phyloP scores from a whole-genome alignment of 2,329 filamentous ascomycete genomes.

The Fusarium irregulare region DNA sequence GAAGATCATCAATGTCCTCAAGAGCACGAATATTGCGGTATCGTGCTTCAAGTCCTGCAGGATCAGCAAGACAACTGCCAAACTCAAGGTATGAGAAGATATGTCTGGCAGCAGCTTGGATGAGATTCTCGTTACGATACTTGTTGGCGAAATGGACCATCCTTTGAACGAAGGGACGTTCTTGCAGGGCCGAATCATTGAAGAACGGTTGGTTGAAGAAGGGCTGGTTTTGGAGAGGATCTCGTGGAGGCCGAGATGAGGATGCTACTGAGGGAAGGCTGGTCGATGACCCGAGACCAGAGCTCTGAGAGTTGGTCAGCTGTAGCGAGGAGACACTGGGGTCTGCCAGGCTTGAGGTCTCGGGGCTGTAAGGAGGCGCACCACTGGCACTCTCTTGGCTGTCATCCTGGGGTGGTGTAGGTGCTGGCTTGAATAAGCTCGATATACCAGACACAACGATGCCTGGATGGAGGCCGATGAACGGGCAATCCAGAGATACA shows the following conservation, averaged over 20 bases:
- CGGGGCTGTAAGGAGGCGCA: conserved; percentile 10
- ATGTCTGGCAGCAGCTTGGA: conserved; percentile 77
- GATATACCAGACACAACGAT: conserved; percentile 84
- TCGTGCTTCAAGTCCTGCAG: conserved; percentile 72
- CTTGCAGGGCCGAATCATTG: conserved; percentile 77
- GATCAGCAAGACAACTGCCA: conserved; percentile 83
- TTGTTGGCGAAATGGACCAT: conserved; percentile 84
- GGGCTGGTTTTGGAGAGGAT: conserved; percentile 79
- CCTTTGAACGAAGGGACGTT: conserved; percentile 75
- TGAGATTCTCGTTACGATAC: conserved; percentile 76
- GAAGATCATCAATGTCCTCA: conserved; percentile 74
- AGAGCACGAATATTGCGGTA: conserved; percentile 77
- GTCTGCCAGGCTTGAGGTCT: conserved; percentile 8
- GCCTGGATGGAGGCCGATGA: conserved; percentile 88
- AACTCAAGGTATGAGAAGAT: conserved; percentile 86
- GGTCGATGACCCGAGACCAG: conserved; percentile 28
- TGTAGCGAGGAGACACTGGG: conserved; percentile 35
- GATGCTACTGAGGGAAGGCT: conserved; percentile 37
- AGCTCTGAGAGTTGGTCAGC: conserved; percentile 35
- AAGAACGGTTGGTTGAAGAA: conserved; percentile 80
- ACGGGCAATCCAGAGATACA: conserved; percentile 86
- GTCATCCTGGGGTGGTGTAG: conserved; percentile 41
- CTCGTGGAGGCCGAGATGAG: conserved; percentile 24
- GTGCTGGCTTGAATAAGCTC: conserved; percentile 74
- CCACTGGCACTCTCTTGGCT: conserved; percentile 4